phyloP scores from a whole-genome alignment of 2,329 filamentous ascomycete species.

The Raffaelea ambrosiae region DNA sequence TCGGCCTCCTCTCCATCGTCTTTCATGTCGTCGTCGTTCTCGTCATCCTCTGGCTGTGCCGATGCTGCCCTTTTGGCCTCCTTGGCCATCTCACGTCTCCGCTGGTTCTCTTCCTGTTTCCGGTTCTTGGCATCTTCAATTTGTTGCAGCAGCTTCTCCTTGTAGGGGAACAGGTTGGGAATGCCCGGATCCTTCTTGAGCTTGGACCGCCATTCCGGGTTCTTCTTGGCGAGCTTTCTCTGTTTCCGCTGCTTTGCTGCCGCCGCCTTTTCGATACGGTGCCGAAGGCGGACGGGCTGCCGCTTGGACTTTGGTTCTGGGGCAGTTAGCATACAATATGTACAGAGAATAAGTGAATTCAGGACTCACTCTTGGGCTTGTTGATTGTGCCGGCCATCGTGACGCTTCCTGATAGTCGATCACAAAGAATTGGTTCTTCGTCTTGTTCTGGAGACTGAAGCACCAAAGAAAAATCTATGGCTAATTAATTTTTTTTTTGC shows the following conservation, averaged over 20 bases:
- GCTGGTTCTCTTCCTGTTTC: conserved; percentile 71
- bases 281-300: conserved; percentile 74
- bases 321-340: background rate
- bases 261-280: conserved; percentile 94
- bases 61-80: conserved; percentile 48
- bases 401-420: background rate
- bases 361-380: conserved; percentile 42
- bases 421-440: too few relatives aligned
- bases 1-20: conserved; percentile 48
- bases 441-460: background rate
- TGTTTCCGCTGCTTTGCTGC: conserved; percentile 84
- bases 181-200: conserved; percentile 98
- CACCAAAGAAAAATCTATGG: background rate
- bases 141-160: conserved; percentile 88
- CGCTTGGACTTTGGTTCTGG: conserved; percentile 93
- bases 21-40: conserved; percentile 33
- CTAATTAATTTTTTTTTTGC: background rate
- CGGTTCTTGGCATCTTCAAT: conserved; percentile 79
- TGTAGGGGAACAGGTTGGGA: conserved; percentile 95
- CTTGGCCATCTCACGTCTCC: conserved; percentile 63
- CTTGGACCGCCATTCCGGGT: conserved; percentile 91
- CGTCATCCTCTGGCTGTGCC: conserved; percentile 33
- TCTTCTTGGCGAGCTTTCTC: conserved; percentile 86
- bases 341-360: background rate
- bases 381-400: conserved; percentile 46